Evolutionary conservation across 2,329 filamentous ascomycete species (phyloP), one percentile per base, ranked within the genome.

Genomic region (Sarocladium brachiariae): DNA sequence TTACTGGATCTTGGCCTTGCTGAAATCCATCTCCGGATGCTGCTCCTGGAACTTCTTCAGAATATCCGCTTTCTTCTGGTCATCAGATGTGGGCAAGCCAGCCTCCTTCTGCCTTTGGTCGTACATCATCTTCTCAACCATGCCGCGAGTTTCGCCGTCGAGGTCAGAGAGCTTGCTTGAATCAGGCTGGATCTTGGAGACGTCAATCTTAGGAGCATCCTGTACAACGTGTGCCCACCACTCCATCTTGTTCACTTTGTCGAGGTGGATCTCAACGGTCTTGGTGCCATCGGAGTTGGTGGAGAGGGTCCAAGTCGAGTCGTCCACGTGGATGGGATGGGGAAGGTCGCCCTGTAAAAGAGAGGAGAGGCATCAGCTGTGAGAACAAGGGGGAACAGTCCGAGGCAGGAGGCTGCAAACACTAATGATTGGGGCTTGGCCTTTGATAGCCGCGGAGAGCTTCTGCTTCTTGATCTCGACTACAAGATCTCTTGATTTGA

Each of bases 71-170:
- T 97, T 97, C 77, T 91, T 89, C 78, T 95, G 84, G 74, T 99
- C 93, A 58, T 97, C 93, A 57, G 89, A 95, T 11, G 86, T 90
- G 43, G 90, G 89, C 68, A 86, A 78, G 4, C 93, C 93, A 69
- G 80, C 75, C 74, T 97, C 91, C 81, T 99, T 99, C 74, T 97
- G 91, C 58, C 87, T 78, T 77, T 99, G 93, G 73, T 99, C 93
- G 63, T 80, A 99, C 93, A 99, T 99, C 93, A 99, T 99, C 81
- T 99, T 99, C 82, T 99, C 93, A 39, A 99, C 93, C 92, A 99
- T 97, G 53, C 84, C 81, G 56, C 93, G 81, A 50, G 93, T 99
- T 76, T 95, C 87, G 54, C 93, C 93, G 64, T 97, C 92, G 58
- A 99, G 75, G 67, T 99, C 93, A 52, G 87, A 84, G 62, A 99